Evolutionary conservation across 2,329 filamentous ascomycete genomes (phyloP).

Genomic region (Pseudovirgaria hyperparasitica): DNA sequence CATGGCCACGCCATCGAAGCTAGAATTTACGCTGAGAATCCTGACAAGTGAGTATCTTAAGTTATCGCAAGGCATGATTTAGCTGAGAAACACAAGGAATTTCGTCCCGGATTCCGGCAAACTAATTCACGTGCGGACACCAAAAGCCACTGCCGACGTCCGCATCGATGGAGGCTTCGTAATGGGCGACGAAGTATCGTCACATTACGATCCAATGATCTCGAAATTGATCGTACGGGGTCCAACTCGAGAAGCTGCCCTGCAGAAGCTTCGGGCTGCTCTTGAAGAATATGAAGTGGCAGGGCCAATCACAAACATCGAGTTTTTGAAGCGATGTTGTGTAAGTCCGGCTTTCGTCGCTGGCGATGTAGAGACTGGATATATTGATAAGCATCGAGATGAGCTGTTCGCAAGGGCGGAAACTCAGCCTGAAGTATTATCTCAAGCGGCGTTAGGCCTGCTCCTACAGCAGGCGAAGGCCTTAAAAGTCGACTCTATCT

Average conservation of each 20-base stretch:
- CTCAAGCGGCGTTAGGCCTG: constrained; percentile 74
- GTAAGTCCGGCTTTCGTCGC: constrained; percentile 68
- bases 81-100: constrained; percentile 35
- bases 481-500: constrained; percentile 28
- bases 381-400: constrained; percentile 76
- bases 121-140: constrained; percentile 70
- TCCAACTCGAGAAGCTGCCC: constrained; percentile 61
- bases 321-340: constrained; percentile 86
- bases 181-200: constrained; percentile 80
- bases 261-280: constrained; percentile 69
- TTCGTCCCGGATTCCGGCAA: constrained; percentile 92
- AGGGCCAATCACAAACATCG: constrained; percentile 87
- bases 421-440: constrained; percentile 61
- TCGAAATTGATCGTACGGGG: constrained; percentile 91
- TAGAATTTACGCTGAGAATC: constrained; percentile 92
- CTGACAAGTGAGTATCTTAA: constrained; percentile 42
- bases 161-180: constrained; percentile 91
- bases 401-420: constrained; percentile 58
- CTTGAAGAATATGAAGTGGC: constrained; percentile 86
- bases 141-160: constrained; percentile 55
- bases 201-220: constrained; percentile 98
- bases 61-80: background rate
- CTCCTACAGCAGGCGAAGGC: constrained; percentile 33
- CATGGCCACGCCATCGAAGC: constrained; percentile 88
- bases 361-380: constrained; percentile 89